phyloP scores from a whole-genome alignment of 2,329 filamentous ascomycete genomes.

The Fusarium sacchari region DNA sequence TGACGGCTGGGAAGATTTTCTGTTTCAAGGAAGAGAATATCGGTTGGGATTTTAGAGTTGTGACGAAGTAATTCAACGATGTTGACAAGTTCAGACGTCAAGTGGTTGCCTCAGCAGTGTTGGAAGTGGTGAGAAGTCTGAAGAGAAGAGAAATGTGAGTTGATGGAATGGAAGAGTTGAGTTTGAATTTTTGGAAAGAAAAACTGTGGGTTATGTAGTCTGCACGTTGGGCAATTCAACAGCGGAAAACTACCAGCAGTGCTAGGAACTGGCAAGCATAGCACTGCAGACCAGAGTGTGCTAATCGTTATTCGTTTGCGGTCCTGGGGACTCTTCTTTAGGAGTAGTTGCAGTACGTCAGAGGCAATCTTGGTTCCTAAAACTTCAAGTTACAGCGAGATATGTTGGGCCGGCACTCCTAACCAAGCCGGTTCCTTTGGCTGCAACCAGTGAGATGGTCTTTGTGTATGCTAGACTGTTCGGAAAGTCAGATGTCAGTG shows the following conservation, averaged over 20 bases:
- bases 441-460: fast-evolving
- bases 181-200: no score
- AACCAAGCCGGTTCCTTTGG: neutral
- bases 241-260: no score
- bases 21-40: no score
- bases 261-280: neutral
- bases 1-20: neutral
- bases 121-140: no score
- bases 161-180: no score
- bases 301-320: neutral
- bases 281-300: neutral
- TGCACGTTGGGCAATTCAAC: fast-evolving
- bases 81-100: no score
- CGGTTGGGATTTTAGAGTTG: no score
- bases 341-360: neutral
- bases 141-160: no score
- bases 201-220: no score
- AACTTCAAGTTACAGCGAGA: neutral
- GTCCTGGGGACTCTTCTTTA: neutral
- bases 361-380: neutral
- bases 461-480: no score
- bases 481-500: neutral
- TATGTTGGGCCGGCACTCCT: neutral
- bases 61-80: no score
- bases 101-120: no score